phyloP scores from a whole-genome alignment of 352 stramenopile species.

The Globisporangium alternatum region DNA sequence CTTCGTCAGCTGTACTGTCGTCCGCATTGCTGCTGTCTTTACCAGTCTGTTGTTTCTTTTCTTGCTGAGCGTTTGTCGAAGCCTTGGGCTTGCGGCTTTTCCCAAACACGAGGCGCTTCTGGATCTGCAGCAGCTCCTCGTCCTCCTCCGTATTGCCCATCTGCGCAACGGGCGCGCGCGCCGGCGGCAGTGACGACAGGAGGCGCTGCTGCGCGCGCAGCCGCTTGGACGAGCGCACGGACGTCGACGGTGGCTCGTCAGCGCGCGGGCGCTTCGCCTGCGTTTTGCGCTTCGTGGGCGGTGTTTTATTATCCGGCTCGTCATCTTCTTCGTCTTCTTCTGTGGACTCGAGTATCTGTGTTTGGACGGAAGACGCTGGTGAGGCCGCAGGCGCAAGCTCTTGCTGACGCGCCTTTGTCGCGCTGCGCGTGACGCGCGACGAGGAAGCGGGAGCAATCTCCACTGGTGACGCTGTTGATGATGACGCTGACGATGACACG shows the following conservation, averaged over 20 bases:
- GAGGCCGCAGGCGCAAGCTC: neutral
- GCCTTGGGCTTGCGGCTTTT: constrained; percentile 9
- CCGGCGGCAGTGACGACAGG: constrained; percentile 16
- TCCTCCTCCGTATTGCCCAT: constrained; percentile 27
- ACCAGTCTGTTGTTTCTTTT: neutral
- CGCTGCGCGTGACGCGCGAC: constrained; percentile 1
- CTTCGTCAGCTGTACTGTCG: constrained; percentile 4
- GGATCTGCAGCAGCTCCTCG: constrained; percentile 30
- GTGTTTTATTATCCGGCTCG: constrained; percentile 1
- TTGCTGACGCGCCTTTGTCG: neutral
- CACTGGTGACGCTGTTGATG: neutral
- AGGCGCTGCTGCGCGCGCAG: constrained; percentile 16
- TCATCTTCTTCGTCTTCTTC: constrained; percentile 9
- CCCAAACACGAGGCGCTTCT: constrained; percentile 30
- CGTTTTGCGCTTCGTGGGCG: constrained; percentile 11
- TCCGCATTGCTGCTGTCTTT: neutral
- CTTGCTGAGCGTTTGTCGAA: neutral
- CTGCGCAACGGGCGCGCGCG: constrained; percentile 22
- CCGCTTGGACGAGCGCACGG: constrained; percentile 15
- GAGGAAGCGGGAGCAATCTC: neutral
- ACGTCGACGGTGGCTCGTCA: constrained; percentile 5
- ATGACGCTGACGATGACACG: neutral
- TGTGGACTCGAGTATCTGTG: neutral
- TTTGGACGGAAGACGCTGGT: constrained; percentile 1
- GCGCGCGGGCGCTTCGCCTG: neutral